A percentile compares a stretch with the other conserved stretches of the same genome.
phyloP scores from a whole-genome alignment of 345 rosid species.

The Pistacia vera region DNA sequence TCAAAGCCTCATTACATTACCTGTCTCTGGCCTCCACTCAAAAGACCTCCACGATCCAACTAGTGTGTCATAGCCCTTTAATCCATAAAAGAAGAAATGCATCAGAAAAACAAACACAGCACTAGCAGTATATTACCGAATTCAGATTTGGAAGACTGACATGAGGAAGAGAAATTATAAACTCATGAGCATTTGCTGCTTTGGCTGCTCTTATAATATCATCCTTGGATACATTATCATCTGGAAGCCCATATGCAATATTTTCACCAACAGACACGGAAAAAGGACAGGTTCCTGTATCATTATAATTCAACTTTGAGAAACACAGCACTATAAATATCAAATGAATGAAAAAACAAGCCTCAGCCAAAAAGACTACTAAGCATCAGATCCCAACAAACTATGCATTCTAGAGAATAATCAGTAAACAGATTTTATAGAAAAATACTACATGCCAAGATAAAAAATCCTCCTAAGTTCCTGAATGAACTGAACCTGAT shows the following conservation, averaged over 20 bases:
- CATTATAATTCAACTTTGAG: constrained; percentile 14
- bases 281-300: constrained; percentile 90
- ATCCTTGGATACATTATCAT: constrained; percentile 81
- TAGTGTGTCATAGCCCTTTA: constrained; percentile 86
- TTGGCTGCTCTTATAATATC: constrained; percentile 91
- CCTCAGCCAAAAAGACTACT: background rate
- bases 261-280: constrained; percentile 92
- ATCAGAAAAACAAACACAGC: constrained; percentile 2
- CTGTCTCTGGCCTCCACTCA: constrained; percentile 98
- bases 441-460: background rate
- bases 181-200: constrained; percentile 97
- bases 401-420: background rate
- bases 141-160: constrained; percentile 32
- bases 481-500: background rate
- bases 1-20: constrained; percentile 32
- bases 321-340: constrained; percentile 7
- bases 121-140: constrained; percentile 16
- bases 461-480: background rate
- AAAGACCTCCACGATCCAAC: constrained; percentile 93
- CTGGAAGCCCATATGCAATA: constrained; percentile 97
- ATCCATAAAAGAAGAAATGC: constrained; percentile 15
- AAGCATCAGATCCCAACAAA: background rate
- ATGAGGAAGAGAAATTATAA: constrained; percentile 92
- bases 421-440: background rate
- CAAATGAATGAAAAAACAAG: background rate